Conservation (phyloP, 2,329 filamentous ascomycete genomes). For the Rasamsonia emersonii region DNA sequence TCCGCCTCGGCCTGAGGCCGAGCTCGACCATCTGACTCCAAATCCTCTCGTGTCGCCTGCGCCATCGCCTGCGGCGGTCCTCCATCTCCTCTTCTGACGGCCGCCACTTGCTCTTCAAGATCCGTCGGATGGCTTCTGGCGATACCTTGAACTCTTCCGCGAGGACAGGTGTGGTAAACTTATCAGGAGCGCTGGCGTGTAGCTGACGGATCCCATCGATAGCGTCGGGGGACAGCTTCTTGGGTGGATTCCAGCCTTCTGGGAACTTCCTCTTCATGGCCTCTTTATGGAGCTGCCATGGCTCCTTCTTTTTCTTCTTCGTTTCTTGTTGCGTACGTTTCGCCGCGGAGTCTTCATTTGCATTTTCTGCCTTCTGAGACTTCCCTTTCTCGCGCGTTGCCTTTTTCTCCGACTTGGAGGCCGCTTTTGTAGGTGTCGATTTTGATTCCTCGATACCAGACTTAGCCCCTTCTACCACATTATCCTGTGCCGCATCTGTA, state of each 20-base stretch:
- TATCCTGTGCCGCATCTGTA: too few species aligned
- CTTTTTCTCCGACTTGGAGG: neutral
- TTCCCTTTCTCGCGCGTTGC: neutral
- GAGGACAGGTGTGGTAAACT: conserved; percentile 66
- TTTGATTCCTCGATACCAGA: too few species aligned
- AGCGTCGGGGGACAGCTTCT: conserved; percentile 84
- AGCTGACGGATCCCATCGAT: conserved; percentile 82
- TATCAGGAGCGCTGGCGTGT: conserved; percentile 65
- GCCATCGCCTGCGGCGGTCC: conserved; percentile 35
- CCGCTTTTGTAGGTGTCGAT: too few species aligned
- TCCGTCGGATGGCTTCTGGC: conserved; percentile 75
- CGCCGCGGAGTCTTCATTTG: conserved; percentile 2
- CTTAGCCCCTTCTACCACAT: too few species aligned
- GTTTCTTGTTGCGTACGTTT: conserved; percentile 6
- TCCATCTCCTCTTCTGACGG: conserved; percentile 31
- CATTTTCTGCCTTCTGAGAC: conserved; percentile 1
- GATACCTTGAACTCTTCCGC: conserved; percentile 77
- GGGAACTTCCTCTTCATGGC: conserved; percentile 71
- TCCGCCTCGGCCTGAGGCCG: conserved; percentile 50
- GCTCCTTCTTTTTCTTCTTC: conserved; percentile 33
- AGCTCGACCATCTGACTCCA: conserved; percentile 39
- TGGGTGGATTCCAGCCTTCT: conserved; percentile 68
- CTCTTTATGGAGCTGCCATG: conserved; percentile 69
- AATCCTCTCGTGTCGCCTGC: conserved; percentile 36
- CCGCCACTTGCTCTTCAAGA: conserved; percentile 55